Conservation (phyloP, 345 rosid genomes). For the Eucalyptus pauciflora region DNA sequence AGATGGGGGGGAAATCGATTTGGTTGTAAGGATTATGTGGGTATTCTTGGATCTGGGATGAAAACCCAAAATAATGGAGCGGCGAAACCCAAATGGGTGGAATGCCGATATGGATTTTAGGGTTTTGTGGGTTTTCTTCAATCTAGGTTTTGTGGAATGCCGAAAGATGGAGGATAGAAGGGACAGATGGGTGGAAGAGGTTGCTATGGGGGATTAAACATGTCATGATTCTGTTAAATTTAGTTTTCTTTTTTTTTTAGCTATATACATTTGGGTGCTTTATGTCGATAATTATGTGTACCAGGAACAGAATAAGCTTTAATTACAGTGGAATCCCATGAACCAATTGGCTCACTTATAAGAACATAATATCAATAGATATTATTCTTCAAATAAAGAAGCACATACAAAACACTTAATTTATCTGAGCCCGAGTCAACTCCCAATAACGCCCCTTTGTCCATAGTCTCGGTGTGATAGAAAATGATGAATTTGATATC, state of each 20-base stretch:
- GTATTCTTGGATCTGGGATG: too few relatives aligned
- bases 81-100: too few relatives aligned
- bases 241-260: not conserved
- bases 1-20: too few relatives aligned
- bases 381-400: not conserved
- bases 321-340: not conserved
- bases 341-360: not conserved
- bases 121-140: too few relatives aligned
- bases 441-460: not conserved
- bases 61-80: too few relatives aligned
- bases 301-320: not conserved
- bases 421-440: not conserved
- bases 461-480: not conserved
- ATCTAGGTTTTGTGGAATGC: too few relatives aligned
- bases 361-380: not conserved
- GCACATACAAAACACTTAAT: not conserved
- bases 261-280: not conserved
- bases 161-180: too few relatives aligned
- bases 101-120: too few relatives aligned
- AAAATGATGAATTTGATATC: not conserved
- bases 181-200: too few relatives aligned
- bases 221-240: not conserved
- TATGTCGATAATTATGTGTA: not conserved
- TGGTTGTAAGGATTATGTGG: too few relatives aligned
- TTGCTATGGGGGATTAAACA: not conserved